Evolutionary conservation across 2,329 filamentous ascomycete species (phyloP).

Genomic region (Sclerotinia subarctica): DNA sequence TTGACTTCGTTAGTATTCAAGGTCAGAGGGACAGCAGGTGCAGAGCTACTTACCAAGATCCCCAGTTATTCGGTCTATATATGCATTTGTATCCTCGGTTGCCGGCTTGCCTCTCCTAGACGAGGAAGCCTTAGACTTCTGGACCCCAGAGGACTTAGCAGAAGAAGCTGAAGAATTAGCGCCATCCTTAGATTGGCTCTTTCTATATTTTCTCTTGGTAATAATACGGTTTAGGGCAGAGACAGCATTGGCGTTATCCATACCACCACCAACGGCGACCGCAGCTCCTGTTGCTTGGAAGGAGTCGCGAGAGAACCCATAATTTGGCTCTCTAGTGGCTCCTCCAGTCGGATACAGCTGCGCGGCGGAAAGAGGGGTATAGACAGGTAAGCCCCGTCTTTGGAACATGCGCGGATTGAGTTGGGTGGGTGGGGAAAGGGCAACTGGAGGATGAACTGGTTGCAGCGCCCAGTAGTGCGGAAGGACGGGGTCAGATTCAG

Average conservation of each 20-base stretch:
- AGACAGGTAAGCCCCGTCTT: not conserved
- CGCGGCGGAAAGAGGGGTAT: not conserved
- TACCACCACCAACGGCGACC: not conserved
- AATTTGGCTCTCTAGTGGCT: not conserved
- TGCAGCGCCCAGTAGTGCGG: not conserved
- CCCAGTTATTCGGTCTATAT: not conserved
- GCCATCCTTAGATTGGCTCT: not conserved
- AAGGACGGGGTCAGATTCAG: not conserved
- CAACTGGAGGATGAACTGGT: not conserved
- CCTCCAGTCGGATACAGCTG: not conserved
- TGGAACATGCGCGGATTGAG: not conserved
- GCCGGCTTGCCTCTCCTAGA: not conserved
- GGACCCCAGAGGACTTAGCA: not conserved
- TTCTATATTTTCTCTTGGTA: not conserved
- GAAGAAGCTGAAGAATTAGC: not conserved
- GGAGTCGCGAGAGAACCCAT: not conserved
- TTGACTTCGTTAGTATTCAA: not conserved
- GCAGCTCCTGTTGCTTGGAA: not conserved
- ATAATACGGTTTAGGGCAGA: too few species aligned
- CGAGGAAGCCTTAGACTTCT: not conserved
- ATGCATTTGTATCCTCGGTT: not conserved
- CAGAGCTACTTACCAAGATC: not conserved
- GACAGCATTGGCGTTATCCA: not conserved
- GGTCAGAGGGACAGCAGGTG: too few species aligned
- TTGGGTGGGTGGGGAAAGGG: not conserved